phyloP scores from a whole-genome alignment of 2,329 filamentous ascomycete genomes.

The Colletotrichum sp. region DNA sequence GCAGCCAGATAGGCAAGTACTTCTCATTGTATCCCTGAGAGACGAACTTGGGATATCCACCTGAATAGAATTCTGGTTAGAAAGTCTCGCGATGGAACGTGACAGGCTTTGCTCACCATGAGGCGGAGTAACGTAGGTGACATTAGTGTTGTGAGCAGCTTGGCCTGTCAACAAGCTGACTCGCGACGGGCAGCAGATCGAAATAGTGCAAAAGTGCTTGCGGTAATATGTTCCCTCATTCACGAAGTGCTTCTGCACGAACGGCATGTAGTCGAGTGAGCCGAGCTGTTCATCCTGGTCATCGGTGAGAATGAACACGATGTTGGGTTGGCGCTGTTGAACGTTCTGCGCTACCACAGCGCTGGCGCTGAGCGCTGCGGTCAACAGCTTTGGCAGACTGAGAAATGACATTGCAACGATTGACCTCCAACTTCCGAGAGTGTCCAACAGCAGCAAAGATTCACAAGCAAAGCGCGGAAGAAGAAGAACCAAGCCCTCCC shows the following conservation, averaged over 20 bases:
- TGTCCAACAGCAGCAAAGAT: background rate
- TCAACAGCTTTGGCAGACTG: background rate
- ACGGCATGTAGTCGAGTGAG: slow-evolving; percentile 66
- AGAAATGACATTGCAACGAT: background rate
- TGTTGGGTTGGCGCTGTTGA: slow-evolving; percentile 48
- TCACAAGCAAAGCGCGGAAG: background rate
- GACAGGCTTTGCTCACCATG: slow-evolving; percentile 47
- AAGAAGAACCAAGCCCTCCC: background rate
- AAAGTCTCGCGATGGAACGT: slow-evolving; percentile 28
- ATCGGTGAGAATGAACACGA: slow-evolving; percentile 72
- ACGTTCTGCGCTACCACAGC: background rate
- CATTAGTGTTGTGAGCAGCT: slow-evolving; percentile 73
- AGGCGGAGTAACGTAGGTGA: slow-evolving; percentile 61
- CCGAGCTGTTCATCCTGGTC: slow-evolving; percentile 70
- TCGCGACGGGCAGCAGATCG: slow-evolving; percentile 71
- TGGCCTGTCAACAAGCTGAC: slow-evolving; percentile 71
- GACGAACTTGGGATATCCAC: slow-evolving; percentile 69
- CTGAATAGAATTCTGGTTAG: slow-evolving; percentile 24
- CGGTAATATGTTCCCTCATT: slow-evolving; percentile 64
- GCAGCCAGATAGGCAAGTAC: slow-evolving; percentile 75
- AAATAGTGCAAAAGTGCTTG: slow-evolving; percentile 70
- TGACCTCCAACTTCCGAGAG: background rate
- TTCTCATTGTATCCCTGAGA: slow-evolving; percentile 68
- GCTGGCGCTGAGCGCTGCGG: background rate
- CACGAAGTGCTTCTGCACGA: slow-evolving; percentile 59